Conservation (phyloP, 148 eudicot species). For the Nyssa sinensis region DNA sequence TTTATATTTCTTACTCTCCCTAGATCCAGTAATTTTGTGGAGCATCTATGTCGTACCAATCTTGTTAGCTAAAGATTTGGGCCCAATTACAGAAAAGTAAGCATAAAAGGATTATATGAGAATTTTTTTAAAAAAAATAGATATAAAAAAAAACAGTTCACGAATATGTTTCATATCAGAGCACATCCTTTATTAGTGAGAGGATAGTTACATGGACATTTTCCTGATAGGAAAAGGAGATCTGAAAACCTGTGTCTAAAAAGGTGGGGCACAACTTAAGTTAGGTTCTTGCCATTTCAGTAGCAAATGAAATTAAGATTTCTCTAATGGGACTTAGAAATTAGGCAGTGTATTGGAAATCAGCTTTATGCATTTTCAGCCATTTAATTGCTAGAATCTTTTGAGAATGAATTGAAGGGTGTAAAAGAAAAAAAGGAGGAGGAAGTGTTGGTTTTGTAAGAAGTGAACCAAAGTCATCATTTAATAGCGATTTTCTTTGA, state of each 20-base stretch:
- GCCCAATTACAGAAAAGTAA: background rate
- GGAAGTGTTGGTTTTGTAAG: no score
- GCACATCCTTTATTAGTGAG: background rate
- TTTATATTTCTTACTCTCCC: constrained; percentile 1
- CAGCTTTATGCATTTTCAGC: no score
- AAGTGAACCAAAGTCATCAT: no score
- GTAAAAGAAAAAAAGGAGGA: no score
- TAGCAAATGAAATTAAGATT: no score
- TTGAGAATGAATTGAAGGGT: no score
- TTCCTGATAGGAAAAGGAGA: background rate
- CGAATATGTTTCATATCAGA: background rate
- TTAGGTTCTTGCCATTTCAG: background rate
- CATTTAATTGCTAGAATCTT: no score
- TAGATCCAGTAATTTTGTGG: background rate
- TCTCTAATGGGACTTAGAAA: no score
- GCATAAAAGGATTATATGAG: background rate
- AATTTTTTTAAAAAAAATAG: no score
- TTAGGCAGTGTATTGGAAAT: no score
- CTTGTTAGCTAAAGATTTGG: background rate
- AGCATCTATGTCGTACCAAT: background rate
- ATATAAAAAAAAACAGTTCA: background rate
- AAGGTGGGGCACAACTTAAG: background rate
- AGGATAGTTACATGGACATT: background rate
- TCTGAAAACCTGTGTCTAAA: background rate
- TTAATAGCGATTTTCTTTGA: no score